These are phyloP conservation scores for Ceratorhiza oryzae-sativae DNA, from an alignment of 1,284 basidiomycete species.

Conservation along the genomic window DNA sequence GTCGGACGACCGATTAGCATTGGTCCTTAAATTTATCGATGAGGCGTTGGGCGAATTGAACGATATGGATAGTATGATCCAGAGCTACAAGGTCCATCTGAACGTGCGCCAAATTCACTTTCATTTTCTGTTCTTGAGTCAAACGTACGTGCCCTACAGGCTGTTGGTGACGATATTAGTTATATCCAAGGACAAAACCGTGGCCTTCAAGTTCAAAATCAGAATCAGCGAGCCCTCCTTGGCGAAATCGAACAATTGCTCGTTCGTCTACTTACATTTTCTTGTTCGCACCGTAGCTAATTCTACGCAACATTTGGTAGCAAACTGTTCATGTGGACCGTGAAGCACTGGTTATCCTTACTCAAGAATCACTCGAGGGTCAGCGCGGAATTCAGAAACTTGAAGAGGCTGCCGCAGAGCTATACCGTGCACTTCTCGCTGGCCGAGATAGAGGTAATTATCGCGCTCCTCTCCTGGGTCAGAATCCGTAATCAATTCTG, in stretches of 20 bases:
- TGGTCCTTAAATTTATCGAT: constrained; percentile 90
- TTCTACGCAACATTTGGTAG: constrained; percentile 53
- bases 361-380: constrained; percentile 86
- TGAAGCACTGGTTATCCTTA: constrained; percentile 75
- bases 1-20: constrained; percentile 80
- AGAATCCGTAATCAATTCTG: background rate
- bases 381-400: constrained; percentile 75
- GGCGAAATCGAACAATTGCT: constrained; percentile 84
- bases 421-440: constrained; percentile 96
- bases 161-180: constrained; percentile 91
- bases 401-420: constrained; percentile 82
- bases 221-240: constrained; percentile 88
- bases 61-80: constrained; percentile 83
- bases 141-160: constrained; percentile 56
- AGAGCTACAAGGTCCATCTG: constrained; percentile 91
- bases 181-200: constrained; percentile 97
- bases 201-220: constrained; percentile 96
- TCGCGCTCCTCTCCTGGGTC: background rate
- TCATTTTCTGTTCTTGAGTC: constrained; percentile 19
- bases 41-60: constrained; percentile 86
- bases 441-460: constrained; percentile 80
- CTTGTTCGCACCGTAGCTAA: constrained; percentile 30
- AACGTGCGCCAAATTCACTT: constrained; percentile 62
- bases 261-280: constrained; percentile 54
- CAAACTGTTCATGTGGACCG: constrained; percentile 92